A percentile compares a stretch with the other conserved stretches of the same genome.
phyloP scores from a whole-genome alignment of 139 green algal genomes.

The Marvania coccoides region DNA sequence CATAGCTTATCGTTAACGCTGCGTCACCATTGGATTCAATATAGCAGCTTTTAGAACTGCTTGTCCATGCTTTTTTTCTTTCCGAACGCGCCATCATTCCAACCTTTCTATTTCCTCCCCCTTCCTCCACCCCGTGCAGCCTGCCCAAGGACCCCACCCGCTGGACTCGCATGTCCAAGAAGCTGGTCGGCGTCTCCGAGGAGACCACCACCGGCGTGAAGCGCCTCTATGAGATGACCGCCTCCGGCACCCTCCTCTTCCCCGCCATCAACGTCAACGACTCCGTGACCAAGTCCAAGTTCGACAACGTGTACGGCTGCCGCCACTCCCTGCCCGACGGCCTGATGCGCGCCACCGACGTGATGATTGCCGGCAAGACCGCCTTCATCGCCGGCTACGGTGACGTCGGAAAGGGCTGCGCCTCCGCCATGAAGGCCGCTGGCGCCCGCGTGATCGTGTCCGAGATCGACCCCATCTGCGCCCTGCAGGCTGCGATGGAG shows the following conservation, averaged over 20 bases:
- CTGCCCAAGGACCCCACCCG: conserved; percentile 26
- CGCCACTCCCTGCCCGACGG: conserved; percentile 98
- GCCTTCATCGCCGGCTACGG: conserved; percentile 89
- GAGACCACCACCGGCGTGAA: conserved; percentile 99
- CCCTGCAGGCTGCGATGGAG: conserved; percentile 91
- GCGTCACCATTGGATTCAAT: too few species aligned
- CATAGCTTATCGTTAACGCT: too few species aligned
- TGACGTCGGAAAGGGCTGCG: conserved; percentile 99
- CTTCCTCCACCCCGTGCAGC: too few species aligned
- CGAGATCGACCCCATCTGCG: conserved; percentile 99
- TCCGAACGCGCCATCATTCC: too few species aligned
- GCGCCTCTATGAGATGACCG: conserved; percentile 97
- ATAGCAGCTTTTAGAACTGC: too few species aligned
- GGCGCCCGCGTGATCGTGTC: conserved; percentile 81
- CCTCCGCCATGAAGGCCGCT: conserved; percentile 92
- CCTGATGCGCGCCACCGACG: conserved; percentile 99
- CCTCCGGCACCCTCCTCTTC: conserved; percentile 84
- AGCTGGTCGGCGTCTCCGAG: conserved; percentile 90
- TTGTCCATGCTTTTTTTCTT: too few species aligned
- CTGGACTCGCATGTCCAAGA: conserved; percentile 78
- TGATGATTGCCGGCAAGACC: conserved; percentile 83
- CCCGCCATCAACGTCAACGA: conserved; percentile 99
- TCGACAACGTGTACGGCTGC: conserved; percentile 99
- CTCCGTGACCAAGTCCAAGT: conserved; percentile 99
- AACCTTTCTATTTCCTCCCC: too few species aligned